Base-by-base conservation (phyloP, 805 yeast genomes). In the Cyberlindnera amylophila region DNA sequence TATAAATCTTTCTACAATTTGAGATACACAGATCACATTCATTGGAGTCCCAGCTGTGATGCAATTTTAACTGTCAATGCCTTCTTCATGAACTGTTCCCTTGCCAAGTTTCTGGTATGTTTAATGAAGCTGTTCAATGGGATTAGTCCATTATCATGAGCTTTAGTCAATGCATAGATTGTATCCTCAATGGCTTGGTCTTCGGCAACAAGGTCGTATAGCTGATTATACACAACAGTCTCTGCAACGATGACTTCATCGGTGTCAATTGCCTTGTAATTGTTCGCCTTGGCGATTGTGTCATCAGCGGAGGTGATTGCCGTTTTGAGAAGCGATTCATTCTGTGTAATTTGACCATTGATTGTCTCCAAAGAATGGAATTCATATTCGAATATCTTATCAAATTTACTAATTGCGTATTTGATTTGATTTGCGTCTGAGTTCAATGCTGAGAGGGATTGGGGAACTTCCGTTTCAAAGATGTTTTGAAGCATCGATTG, bases 171-270 rank as follows among this genome's bases (percentile, higher is more conserved):
- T 10, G 79, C 70, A 43, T 74, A 70, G 6, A 79, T 65, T 0
- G 90, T 69, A 56, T 90, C 96, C 24, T 75, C 74, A n/a, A 81
- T 72, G 1, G 95, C 86, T 46, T 73, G 71, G 39, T 84, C 86
- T 31, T 77, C 81, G 15, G 89, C 74, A 0, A 77, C 76, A 1
- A 82, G 64, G 16, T 74, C 74, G 55, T 84, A 82, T 12, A 83
- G 54, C 58, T 86, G 95, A 43, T 75, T 71, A 41, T 73, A 69
- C 1, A 73, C 80, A 0, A 68, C 65, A 1, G 79, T 73, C 41
- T 75, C 81, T 0, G 81, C 77, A 28, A 67, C 63, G 1, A 79
- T 63, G 3, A 71, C 49, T 10, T 70, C 68, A 41, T 72, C 79
- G 2, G 73, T 56, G 28, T 70, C 61, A 6, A 65, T 64, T 11